Conservation (phyloP, 2,329 filamentous ascomycete species). For the Chaetomium sp. region DNA sequence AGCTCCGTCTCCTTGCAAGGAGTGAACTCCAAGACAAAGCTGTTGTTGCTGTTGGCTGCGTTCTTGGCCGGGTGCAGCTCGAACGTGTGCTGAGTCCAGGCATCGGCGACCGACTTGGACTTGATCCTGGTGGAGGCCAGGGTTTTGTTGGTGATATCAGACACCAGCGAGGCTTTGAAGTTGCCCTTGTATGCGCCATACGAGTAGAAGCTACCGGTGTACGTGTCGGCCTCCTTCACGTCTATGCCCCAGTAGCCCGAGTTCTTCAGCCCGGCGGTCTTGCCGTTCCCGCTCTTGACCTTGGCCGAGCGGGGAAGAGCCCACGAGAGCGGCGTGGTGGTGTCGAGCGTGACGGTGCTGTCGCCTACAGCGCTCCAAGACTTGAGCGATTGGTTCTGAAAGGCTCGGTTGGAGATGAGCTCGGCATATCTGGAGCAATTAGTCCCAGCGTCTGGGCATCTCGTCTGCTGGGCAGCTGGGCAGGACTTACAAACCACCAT, state of each 20-base stretch:
- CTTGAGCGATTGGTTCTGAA: not conserved
- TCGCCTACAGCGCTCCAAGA: not conserved
- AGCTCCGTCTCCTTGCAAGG: not conserved
- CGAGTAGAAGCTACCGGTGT: conserved; percentile 3
- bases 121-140: not conserved
- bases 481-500: conserved; percentile 5
- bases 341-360: not conserved
- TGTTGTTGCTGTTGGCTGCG: conserved; percentile 9
- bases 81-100: conserved; percentile 5
- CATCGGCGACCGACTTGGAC: not conserved
- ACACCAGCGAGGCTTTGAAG: conserved; percentile 3
- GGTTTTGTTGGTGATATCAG: conserved; percentile 1
- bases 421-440: conserved; percentile 1
- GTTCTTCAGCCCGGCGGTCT: not conserved
- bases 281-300: not conserved
- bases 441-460: not conserved
- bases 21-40: conserved; percentile 1
- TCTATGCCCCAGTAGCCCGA: conserved; percentile 7
- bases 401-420: conserved; percentile 8
- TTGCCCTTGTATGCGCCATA: not conserved
- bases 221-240: conserved; percentile 2
- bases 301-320: conserved; percentile 4
- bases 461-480: not conserved
- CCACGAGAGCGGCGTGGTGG: not conserved
- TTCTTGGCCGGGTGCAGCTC: conserved; percentile 1